Evolutionary conservation across 495 filamentous ascomycete species (phyloP).

Genomic region (Lasiosphaeria hispida): DNA sequence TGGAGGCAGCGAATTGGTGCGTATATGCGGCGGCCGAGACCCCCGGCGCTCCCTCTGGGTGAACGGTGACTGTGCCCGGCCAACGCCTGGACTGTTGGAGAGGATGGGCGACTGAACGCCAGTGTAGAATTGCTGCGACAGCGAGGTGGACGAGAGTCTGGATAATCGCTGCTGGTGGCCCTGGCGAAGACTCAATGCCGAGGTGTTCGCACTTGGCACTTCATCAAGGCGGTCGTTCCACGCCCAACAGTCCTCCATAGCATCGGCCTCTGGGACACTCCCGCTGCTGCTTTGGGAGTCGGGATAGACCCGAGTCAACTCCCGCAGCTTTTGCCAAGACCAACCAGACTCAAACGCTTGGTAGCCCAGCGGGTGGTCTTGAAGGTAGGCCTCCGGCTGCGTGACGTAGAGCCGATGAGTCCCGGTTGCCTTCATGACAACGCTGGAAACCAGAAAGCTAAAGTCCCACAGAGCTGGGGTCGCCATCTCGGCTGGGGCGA

Average conservation of each 20-base stretch:
- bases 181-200: slow-evolving; percentile 39
- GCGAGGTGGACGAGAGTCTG: slow-evolving; percentile 35
- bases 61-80: slow-evolving; percentile 36
- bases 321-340: slow-evolving; percentile 60
- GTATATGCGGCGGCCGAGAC: slow-evolving; percentile 40
- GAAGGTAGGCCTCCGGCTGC: slow-evolving; percentile 62
- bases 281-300: slow-evolving; percentile 38
- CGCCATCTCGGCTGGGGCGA: slow-evolving; percentile 62
- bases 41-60: slow-evolving; percentile 39
- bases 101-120: slow-evolving; percentile 33
- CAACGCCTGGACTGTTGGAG: slow-evolving; percentile 22
- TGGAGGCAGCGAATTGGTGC: slow-evolving; percentile 50
- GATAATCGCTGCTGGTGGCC: slow-evolving; percentile 33
- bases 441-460: slow-evolving; percentile 59
- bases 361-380: slow-evolving; percentile 51
- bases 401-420: slow-evolving; percentile 64
- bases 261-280: slow-evolving; percentile 56
- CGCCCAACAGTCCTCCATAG: slow-evolving; percentile 53
- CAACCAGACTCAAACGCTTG: slow-evolving; percentile 47
- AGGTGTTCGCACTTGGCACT: slow-evolving; percentile 29
- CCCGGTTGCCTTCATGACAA: slow-evolving; percentile 60
- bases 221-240: slow-evolving; percentile 56
- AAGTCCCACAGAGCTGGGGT: slow-evolving; percentile 66
- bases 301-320: slow-evolving; percentile 54
- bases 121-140: slow-evolving; percentile 34